These are phyloP conservation scores for Tetradesmus lagerheimii DNA, from an alignment of 139 green algal species.

Conservation along the genomic window DNA sequence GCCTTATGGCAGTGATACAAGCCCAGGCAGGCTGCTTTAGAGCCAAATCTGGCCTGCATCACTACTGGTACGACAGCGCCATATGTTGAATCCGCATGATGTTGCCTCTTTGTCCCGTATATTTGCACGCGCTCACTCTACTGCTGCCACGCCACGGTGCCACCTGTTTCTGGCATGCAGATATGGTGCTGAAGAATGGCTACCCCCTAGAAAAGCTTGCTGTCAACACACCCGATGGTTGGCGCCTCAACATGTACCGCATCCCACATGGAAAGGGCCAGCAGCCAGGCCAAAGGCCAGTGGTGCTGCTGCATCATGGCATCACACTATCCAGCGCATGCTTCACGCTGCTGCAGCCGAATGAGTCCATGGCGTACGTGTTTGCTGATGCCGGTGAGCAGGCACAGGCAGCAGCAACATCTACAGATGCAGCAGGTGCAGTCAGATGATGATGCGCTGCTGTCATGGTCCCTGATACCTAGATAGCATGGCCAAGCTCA, in stretches of 20 bases:
- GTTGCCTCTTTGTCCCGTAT: no score
- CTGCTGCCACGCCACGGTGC: not conserved
- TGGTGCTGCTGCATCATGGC: slow-evolving; percentile 85
- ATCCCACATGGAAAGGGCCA: slow-evolving; percentile 56
- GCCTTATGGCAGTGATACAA: no score
- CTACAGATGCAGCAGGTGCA: no score
- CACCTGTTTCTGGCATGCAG: slow-evolving; percentile 27
- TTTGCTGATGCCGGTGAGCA: slow-evolving; percentile 75
- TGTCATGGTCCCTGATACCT: no score
- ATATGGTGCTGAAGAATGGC: slow-evolving; percentile 55
- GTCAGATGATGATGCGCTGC: no score
- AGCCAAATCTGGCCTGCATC: no score
- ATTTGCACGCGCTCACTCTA: no score
- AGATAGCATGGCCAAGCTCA: no score
- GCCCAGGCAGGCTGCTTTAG: no score
- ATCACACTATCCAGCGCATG: slow-evolving; percentile 78
- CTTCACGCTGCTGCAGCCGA: slow-evolving; percentile 76
- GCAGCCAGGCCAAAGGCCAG: slow-evolving; percentile 40
- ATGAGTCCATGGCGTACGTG: slow-evolving; percentile 79
- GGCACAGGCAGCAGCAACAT: not conserved
- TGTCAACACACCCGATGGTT: slow-evolving; percentile 69
- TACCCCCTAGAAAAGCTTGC: slow-evolving; percentile 72
- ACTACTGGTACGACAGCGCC: no score
- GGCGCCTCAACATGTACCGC: slow-evolving; percentile 62
- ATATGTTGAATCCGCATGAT: no score